Evolutionary conservation across 768 basidiomycete genomes (phyloP).

Genomic region (Atractiella rhizophila): DNA sequence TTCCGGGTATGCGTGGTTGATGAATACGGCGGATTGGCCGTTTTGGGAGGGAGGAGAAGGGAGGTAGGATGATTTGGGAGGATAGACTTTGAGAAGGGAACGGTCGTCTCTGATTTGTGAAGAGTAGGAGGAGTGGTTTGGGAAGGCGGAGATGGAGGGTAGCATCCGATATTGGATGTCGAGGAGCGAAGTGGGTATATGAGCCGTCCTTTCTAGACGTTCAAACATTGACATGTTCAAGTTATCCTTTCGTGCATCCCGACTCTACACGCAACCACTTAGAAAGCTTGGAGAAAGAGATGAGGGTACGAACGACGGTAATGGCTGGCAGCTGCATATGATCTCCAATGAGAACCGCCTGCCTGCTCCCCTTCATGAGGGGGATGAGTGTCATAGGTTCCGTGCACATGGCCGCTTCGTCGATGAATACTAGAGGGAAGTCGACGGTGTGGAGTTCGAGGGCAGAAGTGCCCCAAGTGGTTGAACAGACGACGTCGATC

Average conservation of each 20-base stretch:
- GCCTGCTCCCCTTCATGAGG: constrained; percentile 69
- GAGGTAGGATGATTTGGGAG: background rate
- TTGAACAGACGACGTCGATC: constrained; percentile 39
- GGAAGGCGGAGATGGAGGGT: constrained; percentile 65
- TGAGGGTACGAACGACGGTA: constrained; percentile 24
- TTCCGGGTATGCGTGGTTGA: constrained; percentile 54
- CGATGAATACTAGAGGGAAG: constrained; percentile 77
- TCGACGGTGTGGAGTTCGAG: constrained; percentile 27
- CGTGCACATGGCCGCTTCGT: constrained; percentile 90
- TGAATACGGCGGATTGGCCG: constrained; percentile 41
- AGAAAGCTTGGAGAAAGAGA: background rate
- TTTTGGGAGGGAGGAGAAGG: background rate
- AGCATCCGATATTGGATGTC: constrained; percentile 95
- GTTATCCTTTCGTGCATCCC: constrained; percentile 45
- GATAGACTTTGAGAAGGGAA: background rate
- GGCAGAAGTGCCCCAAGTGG: constrained; percentile 9
- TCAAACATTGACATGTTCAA: constrained; percentile 67
- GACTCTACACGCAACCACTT: constrained; percentile 27
- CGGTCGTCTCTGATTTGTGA: constrained; percentile 32
- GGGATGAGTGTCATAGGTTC: constrained; percentile 78
- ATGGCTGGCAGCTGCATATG: constrained; percentile 86
- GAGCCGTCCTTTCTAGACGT: constrained; percentile 52
- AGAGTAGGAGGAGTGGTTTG: constrained; percentile 58
- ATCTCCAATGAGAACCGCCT: constrained; percentile 78
- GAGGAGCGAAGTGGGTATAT: constrained; percentile 43